Evolutionary conservation across 1,139 yeast genomes (phyloP).

Genomic region (Scheffersomyces titani): DNA sequence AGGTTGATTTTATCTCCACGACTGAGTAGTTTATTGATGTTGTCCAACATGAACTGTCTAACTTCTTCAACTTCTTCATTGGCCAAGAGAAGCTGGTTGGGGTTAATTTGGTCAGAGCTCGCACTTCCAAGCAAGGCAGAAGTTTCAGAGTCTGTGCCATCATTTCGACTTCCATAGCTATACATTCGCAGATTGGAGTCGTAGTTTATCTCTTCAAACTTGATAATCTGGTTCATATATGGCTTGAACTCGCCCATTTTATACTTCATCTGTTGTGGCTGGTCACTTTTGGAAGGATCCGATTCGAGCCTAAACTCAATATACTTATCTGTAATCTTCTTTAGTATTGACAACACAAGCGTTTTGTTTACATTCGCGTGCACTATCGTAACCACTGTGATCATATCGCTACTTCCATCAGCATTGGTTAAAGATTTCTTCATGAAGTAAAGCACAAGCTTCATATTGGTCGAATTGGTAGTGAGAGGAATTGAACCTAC

Average conservation of each 20-base stretch:
- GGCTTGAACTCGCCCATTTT: constrained; percentile 52
- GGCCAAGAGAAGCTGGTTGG: constrained; percentile 42
- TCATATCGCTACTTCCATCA: constrained; percentile 51
- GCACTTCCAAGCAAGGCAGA: constrained; percentile 10
- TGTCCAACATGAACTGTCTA: constrained; percentile 64
- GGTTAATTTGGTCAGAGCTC: constrained; percentile 27
- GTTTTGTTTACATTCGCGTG: constrained; percentile 46
- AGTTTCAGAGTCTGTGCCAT: constrained; percentile 14
- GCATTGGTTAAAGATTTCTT: constrained; percentile 42
- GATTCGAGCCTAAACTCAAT: constrained; percentile 39
- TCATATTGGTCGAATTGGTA: constrained; percentile 30
- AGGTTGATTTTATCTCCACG: constrained; percentile 79
- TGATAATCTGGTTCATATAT: constrained; percentile 53
- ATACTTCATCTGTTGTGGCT: constrained; percentile 17
- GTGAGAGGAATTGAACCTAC: constrained; percentile 45
- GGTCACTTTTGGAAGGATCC: constrained; percentile 14
- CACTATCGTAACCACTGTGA: constrained; percentile 51
- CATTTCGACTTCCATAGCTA: constrained; percentile 28
- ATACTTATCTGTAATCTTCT: constrained; percentile 52
- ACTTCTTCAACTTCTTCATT: constrained; percentile 56
- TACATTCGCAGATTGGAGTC: constrained; percentile 37
- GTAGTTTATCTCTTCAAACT: constrained; percentile 49
- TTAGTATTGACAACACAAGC: constrained; percentile 47
- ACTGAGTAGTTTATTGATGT: constrained; percentile 66
- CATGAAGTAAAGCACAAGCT: constrained; percentile 48